These are phyloP conservation scores for Yamadazyma ubonensis DNA, from an alignment of 805 yeast species.

Conservation along the genomic window DNA sequence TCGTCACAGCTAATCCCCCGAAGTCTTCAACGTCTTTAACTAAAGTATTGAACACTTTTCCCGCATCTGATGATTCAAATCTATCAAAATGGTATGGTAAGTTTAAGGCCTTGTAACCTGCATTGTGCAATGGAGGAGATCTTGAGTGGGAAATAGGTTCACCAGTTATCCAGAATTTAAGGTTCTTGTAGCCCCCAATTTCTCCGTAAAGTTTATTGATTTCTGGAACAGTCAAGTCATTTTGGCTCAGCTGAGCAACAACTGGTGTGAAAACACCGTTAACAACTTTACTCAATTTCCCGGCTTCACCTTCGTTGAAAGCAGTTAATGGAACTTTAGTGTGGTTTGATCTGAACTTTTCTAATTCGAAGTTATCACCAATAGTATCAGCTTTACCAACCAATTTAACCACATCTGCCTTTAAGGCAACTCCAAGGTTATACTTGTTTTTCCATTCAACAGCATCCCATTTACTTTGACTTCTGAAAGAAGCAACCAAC, in stretches of 20 bases:
- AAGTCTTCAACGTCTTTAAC: slow-evolving; percentile 47
- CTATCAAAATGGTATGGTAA: slow-evolving; percentile 70
- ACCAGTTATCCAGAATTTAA: slow-evolving; percentile 75
- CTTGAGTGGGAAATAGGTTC: slow-evolving; percentile 81
- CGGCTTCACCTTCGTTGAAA: slow-evolving; percentile 74
- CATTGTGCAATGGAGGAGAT: slow-evolving; percentile 83
- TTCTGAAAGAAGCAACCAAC: slow-evolving; percentile 73
- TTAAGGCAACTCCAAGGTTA: slow-evolving; percentile 60
- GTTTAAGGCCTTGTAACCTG: slow-evolving; percentile 72
- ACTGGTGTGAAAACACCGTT: slow-evolving; percentile 82
- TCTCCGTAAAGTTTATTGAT: slow-evolving; percentile 55
- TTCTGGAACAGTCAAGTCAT: slow-evolving; percentile 57
- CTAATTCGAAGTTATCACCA: slow-evolving; percentile 69
- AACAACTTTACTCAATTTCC: slow-evolving; percentile 76
- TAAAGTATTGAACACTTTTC: slow-evolving; percentile 52
- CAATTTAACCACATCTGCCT: slow-evolving; percentile 76
- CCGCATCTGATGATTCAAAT: slow-evolving; percentile 67
- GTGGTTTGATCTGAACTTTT: slow-evolving; percentile 62
- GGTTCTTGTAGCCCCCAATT: slow-evolving; percentile 61
- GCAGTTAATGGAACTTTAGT: slow-evolving; percentile 68
- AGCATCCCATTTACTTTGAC: slow-evolving; percentile 59
- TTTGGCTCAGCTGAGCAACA: slow-evolving; percentile 63
- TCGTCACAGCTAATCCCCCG: slow-evolving; percentile 96
- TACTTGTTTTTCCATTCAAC: slow-evolving; percentile 75
- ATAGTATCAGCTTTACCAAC: slow-evolving; percentile 72